Evolutionary conservation across 192 early-diverging fungal species (phyloP).

Genomic region (Endogone sp.): DNA sequence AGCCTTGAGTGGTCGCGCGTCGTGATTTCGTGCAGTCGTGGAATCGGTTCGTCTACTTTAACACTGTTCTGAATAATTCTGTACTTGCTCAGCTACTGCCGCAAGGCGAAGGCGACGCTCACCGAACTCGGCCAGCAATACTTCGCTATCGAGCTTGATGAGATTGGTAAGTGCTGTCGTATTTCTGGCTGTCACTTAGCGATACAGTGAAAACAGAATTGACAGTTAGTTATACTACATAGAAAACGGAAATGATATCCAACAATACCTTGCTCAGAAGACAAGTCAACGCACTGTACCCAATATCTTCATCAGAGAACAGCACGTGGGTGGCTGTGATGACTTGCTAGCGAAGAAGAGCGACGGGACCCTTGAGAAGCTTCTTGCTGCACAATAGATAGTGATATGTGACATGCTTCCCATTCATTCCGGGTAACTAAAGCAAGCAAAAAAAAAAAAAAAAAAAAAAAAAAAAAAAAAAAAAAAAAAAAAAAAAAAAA

Average conservation of each 20-base stretch:
- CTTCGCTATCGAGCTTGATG: conserved; percentile 52
- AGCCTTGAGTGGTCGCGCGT: neutral
- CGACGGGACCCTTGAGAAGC: conserved; percentile 37
- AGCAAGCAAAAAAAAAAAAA: too few relatives aligned
- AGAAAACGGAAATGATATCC: conserved; percentile 50
- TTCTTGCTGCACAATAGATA: conserved; percentile 43
- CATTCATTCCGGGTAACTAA: too few relatives aligned
- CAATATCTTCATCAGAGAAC: conserved; percentile 63
- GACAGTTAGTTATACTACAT: conserved; percentile 1
- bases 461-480: too few relatives aligned
- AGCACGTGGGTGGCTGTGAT: conserved; percentile 68
- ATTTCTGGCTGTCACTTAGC: too few relatives aligned
- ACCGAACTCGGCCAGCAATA: conserved; percentile 28
- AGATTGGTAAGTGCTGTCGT: conserved; percentile 31
- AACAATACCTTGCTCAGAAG: conserved; percentile 46
- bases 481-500: too few relatives aligned
- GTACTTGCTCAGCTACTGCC: conserved; percentile 48
- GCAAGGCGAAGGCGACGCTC: conserved; percentile 46
- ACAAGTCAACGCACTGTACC: conserved; percentile 73
- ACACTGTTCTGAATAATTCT: too few relatives aligned
- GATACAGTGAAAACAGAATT: too few relatives aligned
- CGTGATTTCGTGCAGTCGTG: neutral
- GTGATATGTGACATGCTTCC: too few relatives aligned
- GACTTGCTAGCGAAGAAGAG: conserved; percentile 38
- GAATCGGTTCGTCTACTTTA: too few relatives aligned